phyloP scores from a whole-genome alignment of 2,329 filamentous ascomycete genomes.

The Hypoxylon sp. region DNA sequence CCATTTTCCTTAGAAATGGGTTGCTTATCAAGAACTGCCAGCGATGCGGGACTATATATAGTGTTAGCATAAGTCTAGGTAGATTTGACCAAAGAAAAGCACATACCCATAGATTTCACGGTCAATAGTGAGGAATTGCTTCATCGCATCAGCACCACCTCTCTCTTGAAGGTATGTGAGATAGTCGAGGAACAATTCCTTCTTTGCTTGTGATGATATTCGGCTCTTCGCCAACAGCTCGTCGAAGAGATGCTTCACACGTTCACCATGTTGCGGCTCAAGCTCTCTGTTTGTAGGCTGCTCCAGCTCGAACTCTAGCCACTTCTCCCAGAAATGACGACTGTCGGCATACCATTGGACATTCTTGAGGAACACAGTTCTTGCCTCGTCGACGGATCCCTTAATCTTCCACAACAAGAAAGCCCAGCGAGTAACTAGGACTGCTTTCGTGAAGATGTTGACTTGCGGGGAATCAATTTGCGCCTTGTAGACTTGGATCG shows the following conservation, averaged over 20 bases:
- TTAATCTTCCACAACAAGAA: constrained; percentile 89
- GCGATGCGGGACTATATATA: constrained; percentile 61
- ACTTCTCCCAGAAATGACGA: constrained; percentile 89
- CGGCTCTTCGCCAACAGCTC: constrained; percentile 81
- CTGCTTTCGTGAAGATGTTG: constrained; percentile 85
- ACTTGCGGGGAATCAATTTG: constrained; percentile 82
- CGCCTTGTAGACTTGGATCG: constrained; percentile 84
- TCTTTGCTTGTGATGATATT: constrained; percentile 76
- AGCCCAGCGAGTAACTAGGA: constrained; percentile 91
- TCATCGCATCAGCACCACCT: constrained; percentile 86
- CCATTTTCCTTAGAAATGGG: constrained; percentile 64
- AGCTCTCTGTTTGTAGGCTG: constrained; percentile 79
- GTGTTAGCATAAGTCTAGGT: constrained; percentile 23
- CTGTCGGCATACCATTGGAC: constrained; percentile 88
- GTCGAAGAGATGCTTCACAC: constrained; percentile 85
- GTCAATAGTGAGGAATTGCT: constrained; percentile 87
- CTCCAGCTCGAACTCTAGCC: constrained; percentile 88
- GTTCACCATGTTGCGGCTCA: constrained; percentile 76
- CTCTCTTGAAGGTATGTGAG: constrained; percentile 87
- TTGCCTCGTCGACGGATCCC: constrained; percentile 83
- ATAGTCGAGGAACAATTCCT: constrained; percentile 83
- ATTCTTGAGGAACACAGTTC: constrained; percentile 86
- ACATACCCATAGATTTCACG: constrained; percentile 87
- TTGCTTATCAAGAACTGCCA: constrained; percentile 58
- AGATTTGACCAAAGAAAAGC: constrained; percentile 39